Conservation (phyloP, 768 basidiomycete species). For the Royoungia palumana region DNA sequence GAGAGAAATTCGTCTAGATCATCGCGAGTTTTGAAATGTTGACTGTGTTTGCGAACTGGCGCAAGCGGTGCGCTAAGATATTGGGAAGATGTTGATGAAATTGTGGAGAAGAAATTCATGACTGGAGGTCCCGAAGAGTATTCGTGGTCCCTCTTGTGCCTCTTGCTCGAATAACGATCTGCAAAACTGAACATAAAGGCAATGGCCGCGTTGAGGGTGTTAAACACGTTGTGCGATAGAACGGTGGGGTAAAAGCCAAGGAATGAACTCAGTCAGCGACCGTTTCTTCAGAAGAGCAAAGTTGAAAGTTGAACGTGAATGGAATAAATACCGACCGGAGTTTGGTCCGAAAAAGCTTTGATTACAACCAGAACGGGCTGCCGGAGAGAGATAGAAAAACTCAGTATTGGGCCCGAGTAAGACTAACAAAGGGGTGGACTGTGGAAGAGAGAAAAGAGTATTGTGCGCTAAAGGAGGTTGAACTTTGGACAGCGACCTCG, state of each 20-base stretch:
- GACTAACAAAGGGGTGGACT: slow-evolving; percentile 22
- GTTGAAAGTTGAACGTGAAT: slow-evolving; percentile 16
- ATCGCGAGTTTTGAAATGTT: slow-evolving; percentile 42
- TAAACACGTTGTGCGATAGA: slow-evolving; percentile 14
- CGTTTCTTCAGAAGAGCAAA: slow-evolving; percentile 6
- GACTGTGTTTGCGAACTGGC: slow-evolving; percentile 48
- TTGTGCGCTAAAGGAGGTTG: slow-evolving; percentile 25
- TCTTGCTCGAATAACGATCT: slow-evolving; percentile 45
- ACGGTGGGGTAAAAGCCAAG: too few species aligned
- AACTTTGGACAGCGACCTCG: slow-evolving; percentile 13
- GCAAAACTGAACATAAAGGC: slow-evolving; percentile 38
- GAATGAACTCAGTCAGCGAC: slow-evolving; percentile 13
- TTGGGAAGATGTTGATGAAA: slow-evolving; percentile 41
- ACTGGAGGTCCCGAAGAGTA: slow-evolving; percentile 32
- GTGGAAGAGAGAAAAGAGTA: slow-evolving; percentile 23
- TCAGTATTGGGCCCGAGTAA: slow-evolving; percentile 17
- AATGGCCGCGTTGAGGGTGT: slow-evolving; percentile 27
- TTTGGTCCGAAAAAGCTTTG: slow-evolving; percentile 20
- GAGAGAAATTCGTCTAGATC: slow-evolving; percentile 66
- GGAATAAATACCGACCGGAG: slow-evolving; percentile 30
- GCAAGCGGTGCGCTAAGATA: slow-evolving; percentile 39
- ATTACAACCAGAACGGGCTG: slow-evolving; percentile 26
- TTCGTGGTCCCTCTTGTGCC: slow-evolving; percentile 39
- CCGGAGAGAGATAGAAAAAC: slow-evolving; percentile 9
- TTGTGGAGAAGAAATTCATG: slow-evolving; percentile 54